Evolutionary conservation across 805 yeast species (phyloP).

Genomic region (Yarrowia sp.): DNA sequence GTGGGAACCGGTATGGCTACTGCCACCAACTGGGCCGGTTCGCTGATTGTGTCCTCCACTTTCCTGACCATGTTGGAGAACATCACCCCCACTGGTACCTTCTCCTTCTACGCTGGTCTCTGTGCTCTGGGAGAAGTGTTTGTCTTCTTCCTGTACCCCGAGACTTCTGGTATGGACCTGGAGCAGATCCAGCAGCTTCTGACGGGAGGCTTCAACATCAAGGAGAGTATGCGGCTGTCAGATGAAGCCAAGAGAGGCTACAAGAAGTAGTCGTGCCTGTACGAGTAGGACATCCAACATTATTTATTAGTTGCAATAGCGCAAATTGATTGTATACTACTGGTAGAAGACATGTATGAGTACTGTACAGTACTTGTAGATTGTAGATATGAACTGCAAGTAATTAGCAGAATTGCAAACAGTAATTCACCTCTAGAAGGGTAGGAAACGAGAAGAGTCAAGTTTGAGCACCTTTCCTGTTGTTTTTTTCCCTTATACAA

Average conservation of each 20-base stretch:
- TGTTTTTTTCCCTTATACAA: too few species aligned
- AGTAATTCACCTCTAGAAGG: too few species aligned
- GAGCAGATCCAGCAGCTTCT: constrained; percentile 89
- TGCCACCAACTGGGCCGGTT: constrained; percentile 95
- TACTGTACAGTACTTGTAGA: too few species aligned
- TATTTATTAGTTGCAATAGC: constrained; percentile 19
- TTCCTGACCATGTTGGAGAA: constrained; percentile 92
- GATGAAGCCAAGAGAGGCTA: constrained; percentile 51
- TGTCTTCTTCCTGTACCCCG: constrained; percentile 88
- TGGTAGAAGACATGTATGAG: background rate
- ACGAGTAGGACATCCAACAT: background rate
- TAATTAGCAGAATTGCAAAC: too few species aligned
- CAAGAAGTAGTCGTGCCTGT: constrained; percentile 9
- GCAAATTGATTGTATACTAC: constrained; percentile 25
- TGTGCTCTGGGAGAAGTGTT: constrained; percentile 74
- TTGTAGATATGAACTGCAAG: too few species aligned
- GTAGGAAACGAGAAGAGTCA: too few species aligned
- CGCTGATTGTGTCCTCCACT: constrained; percentile 86
- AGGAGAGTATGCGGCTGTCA: constrained; percentile 64
- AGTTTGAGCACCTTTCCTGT: too few species aligned
- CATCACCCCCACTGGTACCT: constrained; percentile 95
- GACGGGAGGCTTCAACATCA: constrained; percentile 85
- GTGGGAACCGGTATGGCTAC: constrained; percentile 90
- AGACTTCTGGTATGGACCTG: constrained; percentile 83
- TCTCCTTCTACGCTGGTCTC: constrained; percentile 85